A percentile compares a stretch with the other conserved stretches of the same genome.
Conservation (phyloP, 805 yeast genomes). For the Candida xiaguanensis region DNA sequence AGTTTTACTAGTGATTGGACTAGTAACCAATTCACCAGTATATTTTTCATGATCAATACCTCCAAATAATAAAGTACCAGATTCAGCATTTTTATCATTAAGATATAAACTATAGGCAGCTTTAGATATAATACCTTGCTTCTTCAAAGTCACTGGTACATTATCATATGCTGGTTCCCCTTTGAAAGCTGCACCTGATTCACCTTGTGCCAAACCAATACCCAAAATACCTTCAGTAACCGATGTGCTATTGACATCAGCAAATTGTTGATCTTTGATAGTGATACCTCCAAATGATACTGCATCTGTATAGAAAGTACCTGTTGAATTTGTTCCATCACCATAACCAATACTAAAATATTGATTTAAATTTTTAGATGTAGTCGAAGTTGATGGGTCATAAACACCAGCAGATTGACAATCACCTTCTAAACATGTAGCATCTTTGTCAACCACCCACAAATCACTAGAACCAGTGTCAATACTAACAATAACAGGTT, state of each 20-base stretch:
- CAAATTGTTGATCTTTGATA: slow-evolving; percentile 16
- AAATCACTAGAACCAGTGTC: slow-evolving; percentile 25
- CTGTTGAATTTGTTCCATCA: slow-evolving; percentile 11
- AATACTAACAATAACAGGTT: slow-evolving; percentile 15
- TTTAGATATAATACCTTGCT: slow-evolving; percentile 31
- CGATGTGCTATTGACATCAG: slow-evolving; percentile 14
- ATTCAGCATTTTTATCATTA: slow-evolving; percentile 15
- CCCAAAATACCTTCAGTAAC: slow-evolving; percentile 16
- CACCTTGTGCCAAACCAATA: slow-evolving; percentile 13
- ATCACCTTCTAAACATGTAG: slow-evolving; percentile 5
- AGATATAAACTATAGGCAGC: slow-evolving; percentile 38
- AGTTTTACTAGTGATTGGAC: slow-evolving; percentile 15
- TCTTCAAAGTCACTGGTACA: slow-evolving; percentile 29
- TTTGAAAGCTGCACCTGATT: slow-evolving; percentile 9
- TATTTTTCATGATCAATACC: slow-evolving; percentile 29
- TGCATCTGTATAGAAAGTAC: slow-evolving; percentile 15
- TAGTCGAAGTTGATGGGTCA: slow-evolving; percentile 6
- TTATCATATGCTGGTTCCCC: slow-evolving; percentile 21
- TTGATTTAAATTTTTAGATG: slow-evolving; percentile 6
- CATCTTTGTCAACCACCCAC: slow-evolving; percentile 18
- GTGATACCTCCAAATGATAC: slow-evolving; percentile 12
- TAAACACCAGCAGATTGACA: slow-evolving; percentile 3
- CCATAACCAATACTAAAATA: slow-evolving; percentile 11
- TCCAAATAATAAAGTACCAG: slow-evolving; percentile 30
- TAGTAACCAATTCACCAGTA: slow-evolving; percentile 17